Evolutionary conservation across 345 rosid genomes (phyloP), one percentile per base, ranked within the genome.

Genomic region (Cardamine occulta): DNA sequence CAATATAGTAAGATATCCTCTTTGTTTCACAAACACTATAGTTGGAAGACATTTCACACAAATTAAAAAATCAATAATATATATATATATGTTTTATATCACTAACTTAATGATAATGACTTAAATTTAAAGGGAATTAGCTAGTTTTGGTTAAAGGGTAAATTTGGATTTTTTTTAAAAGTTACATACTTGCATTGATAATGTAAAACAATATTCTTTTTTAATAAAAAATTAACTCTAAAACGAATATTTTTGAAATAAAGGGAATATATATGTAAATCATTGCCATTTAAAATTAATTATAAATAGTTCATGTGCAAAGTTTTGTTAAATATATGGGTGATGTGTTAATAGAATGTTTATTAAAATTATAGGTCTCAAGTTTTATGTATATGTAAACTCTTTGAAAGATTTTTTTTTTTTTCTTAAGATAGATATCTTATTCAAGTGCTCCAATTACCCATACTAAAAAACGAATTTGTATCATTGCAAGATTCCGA

Each of bases 401-500:
- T 42, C 17, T 42, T 42, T 4, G 17, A 42, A 42, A 42, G 11
- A 34, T 2, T 11, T 40, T 40, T 12, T 40, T 40, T 12, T 40
- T 42, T 5, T 13, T 42, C 5, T 13, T 6, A 4, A n/a, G 7
- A 47, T n/a, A 47, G 51, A 47, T 8, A 47, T 47, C 10, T 47
- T 47, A 47, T 44, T 44, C 18, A 44, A 15, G 48, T 44, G 8
- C 10, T 47, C 51, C 9, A 47, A n/a, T 47, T 47, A n/a, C 51
- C 17, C 9, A 47, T 6, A 47, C 18, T 45, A 45, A 45, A 13
- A 42, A 47, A 15, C 49, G 21, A 47, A 8, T 47, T 47, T n/a
- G 51, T 47, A 75, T 75, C 74, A 75, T 68, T 75, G 63, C 67
- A 75, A 61, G 74, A 61, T 51, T 61, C 74, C 28, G 31, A 68